Conservation (phyloP, 345 rosid genomes). For the Eucalyptus melliodora region DNA sequence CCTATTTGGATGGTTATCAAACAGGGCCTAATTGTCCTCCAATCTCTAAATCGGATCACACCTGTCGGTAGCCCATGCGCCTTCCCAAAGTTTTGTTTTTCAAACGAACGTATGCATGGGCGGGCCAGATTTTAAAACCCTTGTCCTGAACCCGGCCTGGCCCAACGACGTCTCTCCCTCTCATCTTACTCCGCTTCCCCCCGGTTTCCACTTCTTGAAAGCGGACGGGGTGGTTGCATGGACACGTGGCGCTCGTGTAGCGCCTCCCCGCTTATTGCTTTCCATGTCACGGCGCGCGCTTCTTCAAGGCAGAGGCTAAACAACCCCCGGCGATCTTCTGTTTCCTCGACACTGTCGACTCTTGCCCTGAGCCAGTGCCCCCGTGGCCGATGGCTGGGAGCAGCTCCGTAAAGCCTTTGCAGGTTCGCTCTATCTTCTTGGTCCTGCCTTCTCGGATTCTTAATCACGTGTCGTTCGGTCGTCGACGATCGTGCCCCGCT, state of each 20-base stretch:
- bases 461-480: not conserved
- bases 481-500: not conserved
- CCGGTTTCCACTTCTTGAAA: not conserved
- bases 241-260: not conserved
- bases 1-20: no score
- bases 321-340: not conserved
- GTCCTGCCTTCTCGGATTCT: not conserved
- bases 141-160: no score
- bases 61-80: no score
- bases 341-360: constrained; percentile 39
- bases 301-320: not conserved
- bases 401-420: constrained; percentile 54
- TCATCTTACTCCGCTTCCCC: not conserved
- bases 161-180: not conserved
- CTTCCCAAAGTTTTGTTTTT: no score
- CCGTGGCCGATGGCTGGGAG: constrained; percentile 50
- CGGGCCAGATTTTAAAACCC: no score
- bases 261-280: not conserved
- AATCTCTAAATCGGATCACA: no score
- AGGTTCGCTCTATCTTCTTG: constrained; percentile 17
- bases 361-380: constrained; percentile 24
- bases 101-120: no score
- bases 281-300: not conserved
- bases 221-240: not conserved
- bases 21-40: no score